Evolutionary conservation across 192 early-diverging fungal genomes (phyloP).

Genomic region (Polychytrium aggregatum): DNA sequence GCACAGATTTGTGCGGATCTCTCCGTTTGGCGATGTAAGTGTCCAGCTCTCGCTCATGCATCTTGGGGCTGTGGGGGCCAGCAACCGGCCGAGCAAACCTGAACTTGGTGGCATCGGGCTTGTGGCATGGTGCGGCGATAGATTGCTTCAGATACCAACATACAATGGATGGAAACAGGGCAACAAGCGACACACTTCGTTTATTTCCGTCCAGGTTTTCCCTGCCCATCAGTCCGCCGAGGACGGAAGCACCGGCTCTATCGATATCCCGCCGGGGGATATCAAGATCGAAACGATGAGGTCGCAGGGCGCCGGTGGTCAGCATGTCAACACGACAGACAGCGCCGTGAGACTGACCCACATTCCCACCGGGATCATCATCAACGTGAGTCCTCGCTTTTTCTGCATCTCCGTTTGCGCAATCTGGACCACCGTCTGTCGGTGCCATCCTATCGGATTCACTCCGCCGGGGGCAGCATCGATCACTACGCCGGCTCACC

Average conservation of each 20-base stretch:
- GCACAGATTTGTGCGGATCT: conserved; percentile 40
- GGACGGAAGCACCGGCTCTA: conserved; percentile 6
- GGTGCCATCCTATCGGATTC: background rate
- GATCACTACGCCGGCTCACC: background rate
- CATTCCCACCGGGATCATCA: conserved; percentile 77
- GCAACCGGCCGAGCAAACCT: background rate
- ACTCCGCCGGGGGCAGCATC: background rate
- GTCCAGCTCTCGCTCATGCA: background rate
- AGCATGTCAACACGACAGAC: conserved; percentile 93
- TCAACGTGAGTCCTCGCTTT: conserved; percentile 42
- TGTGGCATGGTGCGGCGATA: background rate
- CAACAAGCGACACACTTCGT: conserved; percentile 44
- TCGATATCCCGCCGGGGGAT: conserved; percentile 28
- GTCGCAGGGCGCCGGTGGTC: conserved; percentile 42
- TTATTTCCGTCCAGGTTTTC: conserved; percentile 30
- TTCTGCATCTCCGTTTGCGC: too few relatives aligned
- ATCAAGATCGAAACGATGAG: conserved; percentile 44
- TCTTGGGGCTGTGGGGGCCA: too few relatives aligned
- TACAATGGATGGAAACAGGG: too few relatives aligned
- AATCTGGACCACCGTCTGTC: too few relatives aligned
- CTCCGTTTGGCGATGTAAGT: conserved; percentile 28
- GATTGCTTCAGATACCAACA: background rate
- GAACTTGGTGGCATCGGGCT: background rate
- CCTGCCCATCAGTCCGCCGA: conserved; percentile 15
- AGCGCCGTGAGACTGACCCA: conserved; percentile 90